A percentile compares a stretch with the other conserved stretches of the same genome.
Evolutionary conservation across 2,329 filamentous ascomycete species (phyloP).

Genomic region (Sclerotiophoma versabilis): DNA sequence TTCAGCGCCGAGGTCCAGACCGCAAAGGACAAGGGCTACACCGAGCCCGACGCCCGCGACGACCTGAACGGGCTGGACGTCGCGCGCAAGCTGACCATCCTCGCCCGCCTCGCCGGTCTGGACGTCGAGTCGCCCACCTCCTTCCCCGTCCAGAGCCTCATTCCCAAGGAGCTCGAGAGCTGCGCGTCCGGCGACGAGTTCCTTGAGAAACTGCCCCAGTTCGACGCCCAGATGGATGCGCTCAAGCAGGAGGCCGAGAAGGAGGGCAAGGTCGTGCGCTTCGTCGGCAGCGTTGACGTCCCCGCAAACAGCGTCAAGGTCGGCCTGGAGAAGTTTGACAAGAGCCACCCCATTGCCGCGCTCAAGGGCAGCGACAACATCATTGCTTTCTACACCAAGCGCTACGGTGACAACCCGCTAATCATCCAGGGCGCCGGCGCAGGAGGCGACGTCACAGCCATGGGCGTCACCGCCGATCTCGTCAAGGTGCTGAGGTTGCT

Average conservation of each 20-base stretch:
- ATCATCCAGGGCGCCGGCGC: constrained; percentile 95
- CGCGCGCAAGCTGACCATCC: constrained; percentile 93
- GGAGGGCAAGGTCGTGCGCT: constrained; percentile 90
- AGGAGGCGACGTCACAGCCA: constrained; percentile 93
- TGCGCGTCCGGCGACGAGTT: constrained; percentile 84
- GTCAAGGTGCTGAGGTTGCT: constrained; percentile 85
- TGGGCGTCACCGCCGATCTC: constrained; percentile 94
- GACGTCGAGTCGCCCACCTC: constrained; percentile 81
- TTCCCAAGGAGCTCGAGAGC: constrained; percentile 84
- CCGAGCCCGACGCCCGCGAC: constrained; percentile 85
- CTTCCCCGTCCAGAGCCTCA: constrained; percentile 93
- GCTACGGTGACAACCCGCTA: constrained; percentile 88
- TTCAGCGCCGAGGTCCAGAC: constrained; percentile 93
- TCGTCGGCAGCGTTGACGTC: constrained; percentile 92
- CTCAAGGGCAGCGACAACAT: constrained; percentile 99
- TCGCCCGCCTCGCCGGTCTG: constrained; percentile 84
- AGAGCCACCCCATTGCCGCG: constrained; percentile 87
- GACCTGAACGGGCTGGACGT: constrained; percentile 89
- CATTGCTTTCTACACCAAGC: constrained; percentile 96
- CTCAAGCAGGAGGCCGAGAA: constrained; percentile 84
- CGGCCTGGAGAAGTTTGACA: constrained; percentile 83
- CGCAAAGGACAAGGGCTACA: constrained; percentile 92
- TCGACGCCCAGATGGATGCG: constrained; percentile 88
- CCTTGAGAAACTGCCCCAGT: constrained; percentile 77
- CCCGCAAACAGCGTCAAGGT: constrained; percentile 84